Evolutionary conservation across 768 basidiomycete genomes (phyloP).

Genomic region (Mycena metata): DNA sequence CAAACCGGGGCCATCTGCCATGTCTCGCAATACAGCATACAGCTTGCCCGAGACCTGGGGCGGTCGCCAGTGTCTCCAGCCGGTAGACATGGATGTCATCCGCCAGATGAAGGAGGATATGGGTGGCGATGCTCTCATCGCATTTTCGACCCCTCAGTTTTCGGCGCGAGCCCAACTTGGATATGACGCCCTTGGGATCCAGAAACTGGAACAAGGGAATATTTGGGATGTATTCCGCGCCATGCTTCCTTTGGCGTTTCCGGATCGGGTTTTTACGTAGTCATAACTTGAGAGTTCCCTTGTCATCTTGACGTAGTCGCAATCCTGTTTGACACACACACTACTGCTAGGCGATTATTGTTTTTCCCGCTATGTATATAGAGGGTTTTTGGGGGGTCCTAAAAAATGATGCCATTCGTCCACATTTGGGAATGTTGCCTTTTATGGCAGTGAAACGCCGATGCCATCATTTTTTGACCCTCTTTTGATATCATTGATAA

Average conservation of each 20-base stretch:
- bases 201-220: background rate
- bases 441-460: too few relatives aligned
- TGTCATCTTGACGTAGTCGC: too few relatives aligned
- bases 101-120: conserved; percentile 26
- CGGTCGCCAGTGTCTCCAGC: conserved; percentile 45
- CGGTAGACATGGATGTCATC: conserved; percentile 28
- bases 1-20: conserved; percentile 51
- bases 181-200: background rate
- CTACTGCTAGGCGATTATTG: too few relatives aligned
- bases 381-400: too few relatives aligned
- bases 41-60: conserved; percentile 42
- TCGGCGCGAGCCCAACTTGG: background rate
- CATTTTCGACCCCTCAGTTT: conserved; percentile 16
- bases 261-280: background rate
- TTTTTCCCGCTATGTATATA: too few relatives aligned
- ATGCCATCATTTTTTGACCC: too few relatives aligned
- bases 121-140: conserved; percentile 20
- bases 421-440: too few relatives aligned
- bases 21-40: conserved; percentile 51
- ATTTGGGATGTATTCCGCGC: conserved; percentile 12
- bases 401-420: too few relatives aligned
- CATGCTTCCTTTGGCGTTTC: conserved; percentile 28
- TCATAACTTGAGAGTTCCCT: too few relatives aligned
- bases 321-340: too few relatives aligned
- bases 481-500: too few relatives aligned